These are phyloP conservation scores for Pseudogymnoascus sp. DNA, from an alignment of 2,329 filamentous ascomycete species.

Conservation along the genomic window DNA sequence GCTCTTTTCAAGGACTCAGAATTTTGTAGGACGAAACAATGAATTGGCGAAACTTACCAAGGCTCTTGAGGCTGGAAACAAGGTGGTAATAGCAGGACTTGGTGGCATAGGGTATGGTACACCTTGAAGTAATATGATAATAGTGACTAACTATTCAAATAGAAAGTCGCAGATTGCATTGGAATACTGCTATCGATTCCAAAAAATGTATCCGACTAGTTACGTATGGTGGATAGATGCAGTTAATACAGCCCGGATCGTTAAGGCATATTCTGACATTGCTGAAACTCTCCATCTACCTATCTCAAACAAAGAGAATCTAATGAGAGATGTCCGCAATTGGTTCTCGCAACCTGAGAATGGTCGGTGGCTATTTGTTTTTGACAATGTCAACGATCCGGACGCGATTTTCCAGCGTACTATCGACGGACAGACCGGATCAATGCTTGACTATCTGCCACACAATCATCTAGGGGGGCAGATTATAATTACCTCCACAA, in stretches of 20 bases:
- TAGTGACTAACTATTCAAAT: background rate
- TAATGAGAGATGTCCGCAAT: background rate
- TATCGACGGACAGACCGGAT: background rate
- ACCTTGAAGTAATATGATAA: background rate
- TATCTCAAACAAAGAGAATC: background rate
- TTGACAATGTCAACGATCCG: background rate
- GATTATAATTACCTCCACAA: background rate
- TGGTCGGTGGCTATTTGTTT: background rate
- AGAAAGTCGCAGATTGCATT: background rate
- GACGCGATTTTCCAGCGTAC: background rate
- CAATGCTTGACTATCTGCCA: background rate
- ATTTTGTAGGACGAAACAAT: background rate
- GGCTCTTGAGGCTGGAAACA: background rate
- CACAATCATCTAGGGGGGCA: background rate
- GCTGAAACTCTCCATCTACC: background rate
- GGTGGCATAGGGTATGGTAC: background rate
- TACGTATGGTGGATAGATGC: background rate
- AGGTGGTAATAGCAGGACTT: background rate
- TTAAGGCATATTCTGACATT: background rate
- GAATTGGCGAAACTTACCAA: background rate
- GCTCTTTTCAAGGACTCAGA: background rate
- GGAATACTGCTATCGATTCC: background rate
- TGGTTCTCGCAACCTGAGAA: background rate
- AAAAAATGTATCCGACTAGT: background rate
- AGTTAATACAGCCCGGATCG: background rate